Conservation (phyloP, 2,329 filamentous ascomycete genomes). For the Aplosporella prunicola region DNA sequence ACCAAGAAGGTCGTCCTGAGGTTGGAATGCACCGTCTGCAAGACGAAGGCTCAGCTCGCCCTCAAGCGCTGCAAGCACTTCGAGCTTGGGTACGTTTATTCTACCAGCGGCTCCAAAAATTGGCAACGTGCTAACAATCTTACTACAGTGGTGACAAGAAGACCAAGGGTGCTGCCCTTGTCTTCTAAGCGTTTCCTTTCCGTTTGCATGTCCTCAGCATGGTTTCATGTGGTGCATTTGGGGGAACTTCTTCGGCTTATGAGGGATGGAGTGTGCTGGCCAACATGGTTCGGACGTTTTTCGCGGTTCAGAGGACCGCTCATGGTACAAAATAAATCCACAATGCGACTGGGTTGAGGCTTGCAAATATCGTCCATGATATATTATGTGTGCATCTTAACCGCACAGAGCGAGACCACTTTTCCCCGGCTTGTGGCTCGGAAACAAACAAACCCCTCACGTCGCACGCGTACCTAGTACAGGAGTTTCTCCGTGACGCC, state of each 20-base stretch:
- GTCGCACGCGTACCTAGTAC: too few relatives aligned
- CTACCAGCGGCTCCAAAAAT: neutral
- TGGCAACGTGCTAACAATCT: constrained; percentile 8
- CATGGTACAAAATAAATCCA: constrained; percentile 10
- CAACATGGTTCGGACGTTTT: neutral
- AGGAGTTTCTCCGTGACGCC: too few relatives aligned
- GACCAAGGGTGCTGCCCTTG: constrained; percentile 99
- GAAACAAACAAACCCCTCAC: too few relatives aligned
- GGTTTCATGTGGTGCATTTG: constrained; percentile 12
- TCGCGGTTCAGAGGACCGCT: constrained; percentile 8
- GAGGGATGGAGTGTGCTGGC: constrained; percentile 9
- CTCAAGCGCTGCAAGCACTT: constrained; percentile 99
- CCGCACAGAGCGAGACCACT: too few relatives aligned
- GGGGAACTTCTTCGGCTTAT: constrained; percentile 10
- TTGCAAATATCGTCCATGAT: constrained; percentile 1
- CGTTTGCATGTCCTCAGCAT: constrained; percentile 29
- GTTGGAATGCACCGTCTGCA: constrained; percentile 95
- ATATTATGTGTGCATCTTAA: neutral
- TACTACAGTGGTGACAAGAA: constrained; percentile 95
- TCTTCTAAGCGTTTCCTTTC: constrained; percentile 72
- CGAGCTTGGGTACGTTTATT: constrained; percentile 78
- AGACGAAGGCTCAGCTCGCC: constrained; percentile 94
- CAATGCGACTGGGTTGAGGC: constrained; percentile 11
- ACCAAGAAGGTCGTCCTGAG: constrained; percentile 99
- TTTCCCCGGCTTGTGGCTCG: too few relatives aligned